Percentiles rank a stretch among this genome's conserved stretches.
Conservation (phyloP, 2,329 filamentous ascomycete species). For the Calcarisporium arbuscula region DNA sequence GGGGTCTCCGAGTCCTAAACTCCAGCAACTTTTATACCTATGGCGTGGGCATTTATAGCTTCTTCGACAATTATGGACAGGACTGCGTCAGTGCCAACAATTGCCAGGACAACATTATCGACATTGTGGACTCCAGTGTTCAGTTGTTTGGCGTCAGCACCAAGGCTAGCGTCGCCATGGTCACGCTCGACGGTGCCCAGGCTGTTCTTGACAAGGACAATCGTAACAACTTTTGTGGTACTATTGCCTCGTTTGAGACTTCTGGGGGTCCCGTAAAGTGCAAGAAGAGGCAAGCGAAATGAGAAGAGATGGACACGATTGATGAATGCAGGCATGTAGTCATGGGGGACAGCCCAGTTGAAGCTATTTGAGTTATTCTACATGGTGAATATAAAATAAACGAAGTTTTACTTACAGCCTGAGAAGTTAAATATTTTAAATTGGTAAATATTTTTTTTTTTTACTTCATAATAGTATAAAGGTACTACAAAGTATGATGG, state of each 20-base stretch:
- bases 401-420: too few relatives aligned
- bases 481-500: too few relatives aligned
- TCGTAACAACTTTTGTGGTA: slow-evolving; percentile 58
- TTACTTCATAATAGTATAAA: too few relatives aligned
- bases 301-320: too few relatives aligned
- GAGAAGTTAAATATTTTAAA: too few relatives aligned
- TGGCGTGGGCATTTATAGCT: slow-evolving; percentile 71
- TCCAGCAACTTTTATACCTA: slow-evolving; percentile 62
- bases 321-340: too few relatives aligned
- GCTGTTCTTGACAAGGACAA: slow-evolving; percentile 53
- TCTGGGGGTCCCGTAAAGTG: too few relatives aligned
- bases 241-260: slow-evolving; percentile 45
- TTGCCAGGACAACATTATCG: slow-evolving; percentile 73
- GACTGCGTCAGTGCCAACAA: slow-evolving; percentile 58
- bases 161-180: slow-evolving; percentile 68
- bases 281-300: too few relatives aligned
- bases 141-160: slow-evolving; percentile 65
- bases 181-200: slow-evolving; percentile 53
- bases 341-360: too few relatives aligned
- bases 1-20: slow-evolving; percentile 65
- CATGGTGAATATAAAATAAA: too few relatives aligned
- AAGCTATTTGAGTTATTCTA: too few relatives aligned
- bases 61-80: slow-evolving; percentile 77
- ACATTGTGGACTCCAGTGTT: slow-evolving; percentile 60
- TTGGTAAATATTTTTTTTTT: too few relatives aligned